These are phyloP conservation scores for Nannizziopsis arthrosporioides DNA, from an alignment of 2,329 filamentous ascomycete species.

Conservation along the genomic window DNA sequence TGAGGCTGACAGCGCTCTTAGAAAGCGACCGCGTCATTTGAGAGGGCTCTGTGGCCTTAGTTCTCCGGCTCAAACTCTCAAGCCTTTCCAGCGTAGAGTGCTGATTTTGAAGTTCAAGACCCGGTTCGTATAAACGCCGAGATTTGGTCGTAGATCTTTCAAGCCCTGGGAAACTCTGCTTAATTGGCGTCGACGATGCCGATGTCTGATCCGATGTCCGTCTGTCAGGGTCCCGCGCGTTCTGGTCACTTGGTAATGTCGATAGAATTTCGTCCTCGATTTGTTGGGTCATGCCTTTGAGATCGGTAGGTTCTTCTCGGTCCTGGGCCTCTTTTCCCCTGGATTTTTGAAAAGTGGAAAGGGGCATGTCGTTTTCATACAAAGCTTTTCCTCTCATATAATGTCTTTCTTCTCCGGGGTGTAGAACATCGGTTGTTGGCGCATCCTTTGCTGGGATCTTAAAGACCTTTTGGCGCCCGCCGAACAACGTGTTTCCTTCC, in stretches of 20 bases:
- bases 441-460: conserved; percentile 54
- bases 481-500: conserved; percentile 88
- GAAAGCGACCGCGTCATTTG: conserved; percentile 36
- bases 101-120: conserved; percentile 67
- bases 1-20: conserved; percentile 57
- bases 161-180: conserved; percentile 30
- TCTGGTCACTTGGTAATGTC: conserved; percentile 54
- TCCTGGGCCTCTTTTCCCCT: conserved; percentile 41
- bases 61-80: conserved; percentile 60
- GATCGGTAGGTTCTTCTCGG: conserved; percentile 19
- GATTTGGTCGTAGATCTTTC: conserved; percentile 59
- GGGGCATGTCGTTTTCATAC: conserved; percentile 76
- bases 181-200: conserved; percentile 17
- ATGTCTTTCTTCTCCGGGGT: conserved; percentile 24
- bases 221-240: conserved; percentile 73
- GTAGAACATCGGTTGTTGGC: conserved; percentile 28
- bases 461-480: conserved; percentile 90
- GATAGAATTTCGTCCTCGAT: conserved; percentile 45
- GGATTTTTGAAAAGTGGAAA: conserved; percentile 66
- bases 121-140: conserved; percentile 70
- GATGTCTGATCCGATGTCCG: conserved; percentile 21
- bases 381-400: conserved; percentile 56
- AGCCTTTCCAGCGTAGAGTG: conserved; percentile 68
- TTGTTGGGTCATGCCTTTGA: background rate
- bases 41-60: conserved; percentile 42